These are phyloP conservation scores for Papiliotrema laurentii DNA, from an alignment of 1,284 basidiomycete species.

Conservation along the genomic window DNA sequence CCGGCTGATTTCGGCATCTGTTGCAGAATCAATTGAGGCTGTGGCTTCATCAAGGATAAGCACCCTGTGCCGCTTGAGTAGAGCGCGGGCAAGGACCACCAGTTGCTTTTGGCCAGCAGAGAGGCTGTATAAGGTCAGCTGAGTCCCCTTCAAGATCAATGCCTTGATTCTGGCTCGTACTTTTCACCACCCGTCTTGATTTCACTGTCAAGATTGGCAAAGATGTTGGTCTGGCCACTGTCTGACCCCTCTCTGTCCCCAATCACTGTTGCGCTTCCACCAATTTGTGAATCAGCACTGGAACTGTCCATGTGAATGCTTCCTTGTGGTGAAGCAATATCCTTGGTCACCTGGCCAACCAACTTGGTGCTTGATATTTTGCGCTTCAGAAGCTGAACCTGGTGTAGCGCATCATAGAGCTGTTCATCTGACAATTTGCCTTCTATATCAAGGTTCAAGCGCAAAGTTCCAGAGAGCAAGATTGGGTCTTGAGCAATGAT, in stretches of 20 bases:
- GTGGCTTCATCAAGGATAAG: slow-evolving; percentile 55
- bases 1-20: slow-evolving; percentile 47
- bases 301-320: too few relatives aligned
- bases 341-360: too few relatives aligned
- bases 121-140: slow-evolving; percentile 51
- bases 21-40: slow-evolving; percentile 46
- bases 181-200: slow-evolving; percentile 35
- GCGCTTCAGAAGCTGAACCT: slow-evolving; percentile 33
- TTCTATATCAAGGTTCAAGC: slow-evolving; percentile 42
- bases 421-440: slow-evolving; percentile 28
- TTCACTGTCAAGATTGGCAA: slow-evolving; percentile 31
- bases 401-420: slow-evolving; percentile 31
- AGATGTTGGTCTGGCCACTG: slow-evolving; percentile 22
- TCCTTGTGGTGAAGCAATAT: too few relatives aligned
- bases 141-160: too few relatives aligned
- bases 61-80: slow-evolving; percentile 50
- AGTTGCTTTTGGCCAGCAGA: slow-evolving; percentile 57
- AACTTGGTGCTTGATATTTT: too few relatives aligned
- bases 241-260: too few relatives aligned
- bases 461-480: slow-evolving; percentile 45
- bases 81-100: slow-evolving; percentile 52
- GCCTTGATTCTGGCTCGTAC: slow-evolving; percentile 12
- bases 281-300: too few relatives aligned
- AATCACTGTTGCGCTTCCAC: too few relatives aligned
- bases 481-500: slow-evolving; percentile 41